Evolutionary conservation across 176 grass and related monocot genomes (phyloP), one percentile per base, ranked within the genome.

Genomic region (Puccinellia tenuiflora): DNA sequence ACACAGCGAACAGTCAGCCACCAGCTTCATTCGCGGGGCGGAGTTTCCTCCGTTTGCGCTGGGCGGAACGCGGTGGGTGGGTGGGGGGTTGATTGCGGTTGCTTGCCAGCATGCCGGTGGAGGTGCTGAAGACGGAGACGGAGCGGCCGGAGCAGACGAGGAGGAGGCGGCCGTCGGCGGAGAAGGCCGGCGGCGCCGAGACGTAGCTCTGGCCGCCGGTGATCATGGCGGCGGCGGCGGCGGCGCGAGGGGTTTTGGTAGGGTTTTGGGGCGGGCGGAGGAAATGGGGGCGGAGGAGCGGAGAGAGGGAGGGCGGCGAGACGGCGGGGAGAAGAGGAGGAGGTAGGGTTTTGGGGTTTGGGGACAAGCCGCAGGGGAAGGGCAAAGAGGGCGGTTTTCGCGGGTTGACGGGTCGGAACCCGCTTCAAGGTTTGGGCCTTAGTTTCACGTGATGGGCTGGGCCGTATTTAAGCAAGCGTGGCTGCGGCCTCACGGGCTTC

Each of bases 131-230:
- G 86, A 96, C 83, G 66, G 96, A 99, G 74, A 99, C 93, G 50
- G 87, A 55, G 80, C 77, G 83, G 17, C 93, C 91, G 21, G 93
- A 88, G 78, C 96, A 99, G 16, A 92, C 42, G 73, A 96, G 64
- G 30, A 96, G 83, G 59, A 88, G 89, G 73, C 87, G 92, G 40
- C 93, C 89, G 17, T 93, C 93, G 28, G 90, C 76, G 7, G 93
- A 96, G 91, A 99, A 96, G 83, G 86, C 89, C 37, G 96, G 96
- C 76, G 91, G 85, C 9, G 91, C 85, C 33, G 87, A 90, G 55
- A 96, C 91, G 73, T 90, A 91, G 91, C 80, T 99, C 81, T 99
- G 85, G 14, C 93, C 96, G 43, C 96, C 89, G 20, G 90, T 81
- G 57, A 99, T 90, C 96, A 99, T 99, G 83, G 90, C 74, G 67